Evolutionary conservation across 306 rosid genomes (phyloP).

Genomic region (Cucurbita ficifolia): DNA sequence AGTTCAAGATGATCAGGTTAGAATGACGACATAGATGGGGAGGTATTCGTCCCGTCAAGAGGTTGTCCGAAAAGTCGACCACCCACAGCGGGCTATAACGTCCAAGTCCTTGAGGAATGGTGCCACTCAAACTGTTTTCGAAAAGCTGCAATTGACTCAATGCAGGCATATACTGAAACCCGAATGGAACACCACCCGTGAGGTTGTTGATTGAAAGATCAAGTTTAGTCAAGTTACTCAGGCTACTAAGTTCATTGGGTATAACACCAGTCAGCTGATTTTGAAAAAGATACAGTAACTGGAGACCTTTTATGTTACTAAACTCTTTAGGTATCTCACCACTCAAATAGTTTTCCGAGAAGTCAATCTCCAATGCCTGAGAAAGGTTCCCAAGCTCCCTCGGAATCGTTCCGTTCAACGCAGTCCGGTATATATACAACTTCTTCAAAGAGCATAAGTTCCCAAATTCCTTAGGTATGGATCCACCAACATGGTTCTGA

Average conservation of each 20-base stretch:
- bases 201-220: conserved; percentile 84
- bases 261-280: conserved; percentile 77
- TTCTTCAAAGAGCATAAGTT: conserved; percentile 41
- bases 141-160: conserved; percentile 71
- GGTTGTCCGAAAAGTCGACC: conserved; percentile 69
- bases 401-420: conserved; percentile 81
- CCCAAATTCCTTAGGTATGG: conserved; percentile 64
- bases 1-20: conserved; percentile 49
- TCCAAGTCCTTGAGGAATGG: conserved; percentile 66
- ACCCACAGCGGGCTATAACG: conserved; percentile 60
- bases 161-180: conserved; percentile 46
- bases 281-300: conserved; percentile 69
- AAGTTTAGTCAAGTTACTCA: conserved; percentile 48
- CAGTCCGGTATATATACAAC: conserved; percentile 63
- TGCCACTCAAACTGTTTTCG: conserved; percentile 53
- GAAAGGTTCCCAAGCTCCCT: conserved; percentile 80
- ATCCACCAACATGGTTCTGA: conserved; percentile 47
- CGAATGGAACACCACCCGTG: conserved; percentile 52
- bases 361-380: conserved; percentile 43
- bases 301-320: conserved; percentile 43
- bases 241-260: conserved; percentile 49
- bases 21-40: conserved; percentile 62
- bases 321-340: conserved; percentile 73
- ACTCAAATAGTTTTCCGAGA: conserved; percentile 61
- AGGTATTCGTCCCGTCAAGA: conserved; percentile 58